Evolutionary conservation across 257 asterid species (phyloP), one percentile per base, ranked within the genome.

Genomic region (Jacaranda mimosifolia): DNA sequence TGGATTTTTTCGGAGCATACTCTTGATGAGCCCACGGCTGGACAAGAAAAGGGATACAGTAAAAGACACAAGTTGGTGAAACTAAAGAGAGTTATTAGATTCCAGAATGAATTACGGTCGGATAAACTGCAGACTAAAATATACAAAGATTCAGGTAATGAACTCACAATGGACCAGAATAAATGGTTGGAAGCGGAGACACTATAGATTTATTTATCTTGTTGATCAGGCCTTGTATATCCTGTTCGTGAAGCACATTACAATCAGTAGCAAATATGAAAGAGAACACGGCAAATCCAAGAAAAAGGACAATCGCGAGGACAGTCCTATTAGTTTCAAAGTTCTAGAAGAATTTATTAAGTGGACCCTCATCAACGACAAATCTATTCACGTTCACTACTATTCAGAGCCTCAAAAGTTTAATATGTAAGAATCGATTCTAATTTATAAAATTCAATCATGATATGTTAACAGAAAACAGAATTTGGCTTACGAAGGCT

Each of bases 221-320:
- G 91, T 91, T 86, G 81, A 95, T 95, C 79, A 95, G 84, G 83
- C 98, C 98, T 85, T 95, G 99, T 85, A 95, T 93, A 81, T 95
- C 99, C 99, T 95, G 92, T 80, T 77, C 85, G 70, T 35, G 56
- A 60, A 81, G 59, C 59, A 74, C 59, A 64, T 40, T 65, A 63
- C 57, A 71, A 78, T 63, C 43, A 72, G 76, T 19, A 56, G 68
- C 68, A 66, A 58, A 9, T 39, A 57, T 8, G 13, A 19, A 42
- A 42, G 46, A 36, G 58, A 68, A 72, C 40, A 17, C 2, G 32
- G 32, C 32, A 26, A 26, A 26, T 26, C n/a, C n/a, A 73, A 39
- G 19, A 40, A 72, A 62, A 74, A 6, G 32, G 32, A 26, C 32
- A 26, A 26, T 26, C 32, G 2, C 2, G 32, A 2, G 32, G 32